Percentiles rank a stretch among this genome's conserved stretches.
Conservation (phyloP, 163 green algal genomes). For the Scenedesmus sp. region DNA sequence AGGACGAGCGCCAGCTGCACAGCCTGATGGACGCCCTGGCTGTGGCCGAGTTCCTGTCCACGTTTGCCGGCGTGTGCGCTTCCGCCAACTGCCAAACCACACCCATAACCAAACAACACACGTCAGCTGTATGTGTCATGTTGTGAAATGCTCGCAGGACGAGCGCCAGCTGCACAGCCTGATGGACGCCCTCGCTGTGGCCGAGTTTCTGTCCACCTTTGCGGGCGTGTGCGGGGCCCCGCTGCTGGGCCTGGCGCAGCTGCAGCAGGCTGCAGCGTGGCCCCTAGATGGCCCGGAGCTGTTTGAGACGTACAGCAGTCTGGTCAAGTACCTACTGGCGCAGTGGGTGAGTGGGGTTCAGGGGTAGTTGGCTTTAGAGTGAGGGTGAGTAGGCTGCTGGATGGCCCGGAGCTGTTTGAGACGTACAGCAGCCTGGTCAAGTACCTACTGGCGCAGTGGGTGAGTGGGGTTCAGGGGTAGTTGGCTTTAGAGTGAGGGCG, state of each 20-base stretch:
- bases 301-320: constrained; percentile 30
- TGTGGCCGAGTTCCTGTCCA: constrained; percentile 53
- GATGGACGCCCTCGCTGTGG: constrained; percentile 48
- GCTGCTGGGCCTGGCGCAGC: constrained; percentile 24
- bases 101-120: neutral
- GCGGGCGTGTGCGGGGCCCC: constrained; percentile 37
- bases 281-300: constrained; percentile 45
- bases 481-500: neutral
- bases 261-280: constrained; percentile 50
- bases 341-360: constrained; percentile 50
- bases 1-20: constrained; percentile 20
- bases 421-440: neutral
- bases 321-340: constrained; percentile 55
- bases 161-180: constrained; percentile 23
- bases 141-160: neutral
- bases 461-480: no score
- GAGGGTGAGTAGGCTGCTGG: neutral
- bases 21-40: constrained; percentile 50
- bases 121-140: neutral
- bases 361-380: neutral
- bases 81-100: no score
- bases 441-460: neutral
- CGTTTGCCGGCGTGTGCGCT: constrained; percentile 39
- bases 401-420: neutral
- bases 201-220: constrained; percentile 55